Evolutionary conservation across 2,329 filamentous ascomycete species (phyloP).

Genomic region (Penicillium sp.): DNA sequence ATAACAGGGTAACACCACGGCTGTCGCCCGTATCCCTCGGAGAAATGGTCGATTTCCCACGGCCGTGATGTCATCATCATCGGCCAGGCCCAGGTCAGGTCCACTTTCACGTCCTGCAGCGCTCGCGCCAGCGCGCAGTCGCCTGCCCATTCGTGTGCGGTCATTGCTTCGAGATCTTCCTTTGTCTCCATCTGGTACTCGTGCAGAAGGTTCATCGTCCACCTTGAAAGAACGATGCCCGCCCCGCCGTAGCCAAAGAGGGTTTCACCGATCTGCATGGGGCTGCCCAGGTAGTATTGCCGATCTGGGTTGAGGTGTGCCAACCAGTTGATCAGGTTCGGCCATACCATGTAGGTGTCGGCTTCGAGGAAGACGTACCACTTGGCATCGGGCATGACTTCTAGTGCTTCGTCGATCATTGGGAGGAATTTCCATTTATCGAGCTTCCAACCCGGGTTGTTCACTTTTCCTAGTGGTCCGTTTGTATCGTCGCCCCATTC

Average conservation of each 20-base stretch:
- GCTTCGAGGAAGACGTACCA: conserved; percentile 60
- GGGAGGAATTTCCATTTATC: conserved; percentile 59
- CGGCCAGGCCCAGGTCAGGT: conserved; percentile 47
- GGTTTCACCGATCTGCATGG: conserved; percentile 48
- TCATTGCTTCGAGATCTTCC: conserved; percentile 44
- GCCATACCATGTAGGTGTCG: conserved; percentile 56
- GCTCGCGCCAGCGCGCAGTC: conserved; percentile 49
- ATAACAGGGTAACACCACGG: conserved; percentile 51
- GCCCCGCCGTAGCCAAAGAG: conserved; percentile 53
- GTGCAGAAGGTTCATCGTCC: conserved; percentile 42
- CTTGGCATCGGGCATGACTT: conserved; percentile 45
- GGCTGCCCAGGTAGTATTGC: conserved; percentile 53
- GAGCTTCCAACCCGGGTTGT: conserved; percentile 50
- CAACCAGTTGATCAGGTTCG: conserved; percentile 53
- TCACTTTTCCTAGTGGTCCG: conserved; percentile 35
- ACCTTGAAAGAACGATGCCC: conserved; percentile 50
- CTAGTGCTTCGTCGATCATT: conserved; percentile 49
- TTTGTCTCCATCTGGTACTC: conserved; percentile 38
- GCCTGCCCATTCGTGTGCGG: conserved; percentile 45
- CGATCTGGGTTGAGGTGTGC: conserved; percentile 44
- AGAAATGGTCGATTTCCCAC: conserved; percentile 40
- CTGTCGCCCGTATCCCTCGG: conserved; percentile 34
- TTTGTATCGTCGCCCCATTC: conserved; percentile 31
- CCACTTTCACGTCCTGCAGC: conserved; percentile 43
- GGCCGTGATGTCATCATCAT: conserved; percentile 41